Percentiles rank a stretch among this genome's conserved stretches.
phyloP scores from a whole-genome alignment of 2,329 filamentous ascomycete genomes.

The Davidsoniella virescens region DNA sequence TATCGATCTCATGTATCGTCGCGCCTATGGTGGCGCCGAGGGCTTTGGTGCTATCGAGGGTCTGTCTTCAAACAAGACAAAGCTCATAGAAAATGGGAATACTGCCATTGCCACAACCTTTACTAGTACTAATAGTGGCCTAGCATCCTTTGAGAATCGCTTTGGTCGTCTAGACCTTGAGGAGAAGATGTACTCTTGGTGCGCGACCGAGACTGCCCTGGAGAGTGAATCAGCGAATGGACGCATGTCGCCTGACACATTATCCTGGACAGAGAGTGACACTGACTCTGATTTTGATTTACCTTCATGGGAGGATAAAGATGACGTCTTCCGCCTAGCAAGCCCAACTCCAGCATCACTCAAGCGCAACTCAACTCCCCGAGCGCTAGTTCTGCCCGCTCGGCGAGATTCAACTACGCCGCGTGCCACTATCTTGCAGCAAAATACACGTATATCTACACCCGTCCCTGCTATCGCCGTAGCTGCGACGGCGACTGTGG shows the following conservation, averaged over 20 bases:
- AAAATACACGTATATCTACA: neutral
- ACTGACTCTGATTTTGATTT: constrained; percentile 9
- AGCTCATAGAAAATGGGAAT: neutral
- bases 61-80: constrained; percentile 15
- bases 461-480: neutral
- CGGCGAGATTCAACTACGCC: constrained; percentile 1
- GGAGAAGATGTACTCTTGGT: neutral
- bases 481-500: neutral
- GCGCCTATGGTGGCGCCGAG: constrained; percentile 36
- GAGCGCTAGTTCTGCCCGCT: neutral
- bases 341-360: constrained; percentile 1
- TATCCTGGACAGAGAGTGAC: constrained; percentile 3
- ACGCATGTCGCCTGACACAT: neutral
- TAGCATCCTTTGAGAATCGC: neutral
- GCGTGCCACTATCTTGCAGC: neutral
- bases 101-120: neutral
- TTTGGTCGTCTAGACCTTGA: neutral
- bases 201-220: neutral
- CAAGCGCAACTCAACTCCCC: constrained; percentile 10
- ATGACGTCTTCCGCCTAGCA: constrained; percentile 11
- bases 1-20: constrained; percentile 39
- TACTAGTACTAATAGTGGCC: neutral
- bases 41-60: constrained; percentile 30
- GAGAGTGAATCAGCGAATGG: neutral
- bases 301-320: constrained; percentile 14